A percentile compares a stretch with the other conserved stretches of the same genome.
Evolutionary conservation across 805 yeast species (phyloP).

Genomic region (Lipomyces starkeyi): DNA sequence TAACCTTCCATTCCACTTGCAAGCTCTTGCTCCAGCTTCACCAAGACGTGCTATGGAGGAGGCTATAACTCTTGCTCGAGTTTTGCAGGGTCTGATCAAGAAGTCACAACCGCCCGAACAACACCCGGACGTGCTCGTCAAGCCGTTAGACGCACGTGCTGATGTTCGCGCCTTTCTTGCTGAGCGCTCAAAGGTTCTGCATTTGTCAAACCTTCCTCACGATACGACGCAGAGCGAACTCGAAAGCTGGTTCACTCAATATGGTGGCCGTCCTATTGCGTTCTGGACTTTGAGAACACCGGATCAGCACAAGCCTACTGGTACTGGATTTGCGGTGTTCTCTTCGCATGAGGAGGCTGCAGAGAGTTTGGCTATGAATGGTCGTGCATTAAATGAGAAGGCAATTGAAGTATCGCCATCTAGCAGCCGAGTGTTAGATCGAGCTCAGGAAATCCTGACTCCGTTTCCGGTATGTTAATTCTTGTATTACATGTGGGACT

Average conservation of each 20-base stretch:
- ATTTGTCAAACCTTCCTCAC: conserved; percentile 76
- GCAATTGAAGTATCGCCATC: conserved; percentile 88
- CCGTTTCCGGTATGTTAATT: conserved; percentile 65
- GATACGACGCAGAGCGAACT: conserved; percentile 91
- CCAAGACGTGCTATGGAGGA: conserved; percentile 55
- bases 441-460: conserved; percentile 78
- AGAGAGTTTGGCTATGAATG: conserved; percentile 78
- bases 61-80: conserved; percentile 53
- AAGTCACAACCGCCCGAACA: conserved; percentile 57
- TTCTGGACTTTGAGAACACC: conserved; percentile 84
- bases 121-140: conserved; percentile 62
- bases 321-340: conserved; percentile 85
- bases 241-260: conserved; percentile 89
- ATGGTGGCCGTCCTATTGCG: conserved; percentile 83
- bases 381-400: conserved; percentile 72
- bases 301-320: conserved; percentile 57
- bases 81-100: conserved; percentile 56
- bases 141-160: conserved; percentile 77
- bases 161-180: conserved; percentile 70
- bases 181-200: conserved; percentile 80
- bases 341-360: conserved; percentile 84
- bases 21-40: conserved; percentile 45
- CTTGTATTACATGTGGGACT: background rate
- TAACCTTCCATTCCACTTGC: conserved; percentile 39
- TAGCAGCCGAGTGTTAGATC: conserved; percentile 73